Evolutionary conservation across 2,329 filamentous ascomycete genomes (phyloP).

Genomic region (Clonostachys byssicola): DNA sequence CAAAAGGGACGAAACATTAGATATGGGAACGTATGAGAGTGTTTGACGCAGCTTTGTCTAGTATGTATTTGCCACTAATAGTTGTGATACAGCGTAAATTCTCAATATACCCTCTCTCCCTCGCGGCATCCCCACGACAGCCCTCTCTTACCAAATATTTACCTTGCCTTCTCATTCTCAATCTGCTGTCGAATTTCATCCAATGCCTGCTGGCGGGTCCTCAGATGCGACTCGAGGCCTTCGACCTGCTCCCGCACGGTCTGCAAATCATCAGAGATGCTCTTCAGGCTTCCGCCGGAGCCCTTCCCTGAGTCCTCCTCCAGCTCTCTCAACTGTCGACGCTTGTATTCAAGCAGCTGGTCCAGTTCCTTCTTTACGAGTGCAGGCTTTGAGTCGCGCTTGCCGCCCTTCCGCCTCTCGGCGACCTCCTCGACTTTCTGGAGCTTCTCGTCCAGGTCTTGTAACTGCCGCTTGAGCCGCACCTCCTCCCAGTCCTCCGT

Average conservation of each 20-base stretch:
- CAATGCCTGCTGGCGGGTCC: slow-evolving; percentile 69
- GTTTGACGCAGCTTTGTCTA: no score
- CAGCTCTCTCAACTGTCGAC: slow-evolving; percentile 70
- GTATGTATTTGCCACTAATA: no score
- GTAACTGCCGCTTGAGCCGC: slow-evolving; percentile 84
- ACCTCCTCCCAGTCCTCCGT: slow-evolving; percentile 98
- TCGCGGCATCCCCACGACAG: no score
- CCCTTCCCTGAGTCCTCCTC: slow-evolving; percentile 67
- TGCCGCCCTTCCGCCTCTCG: slow-evolving; percentile 57
- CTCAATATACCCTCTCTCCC: no score
- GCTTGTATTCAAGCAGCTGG: slow-evolving; percentile 92
- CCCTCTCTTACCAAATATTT: no score
- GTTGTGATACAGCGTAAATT: no score
- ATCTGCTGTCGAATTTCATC: slow-evolving; percentile 77
- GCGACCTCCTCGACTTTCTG: slow-evolving; percentile 74
- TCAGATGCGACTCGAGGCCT: slow-evolving; percentile 78
- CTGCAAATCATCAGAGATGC: slow-evolving; percentile 78
- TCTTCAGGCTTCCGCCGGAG: slow-evolving; percentile 72
- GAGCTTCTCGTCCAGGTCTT: slow-evolving; percentile 85
- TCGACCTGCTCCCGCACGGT: slow-evolving; percentile 94
- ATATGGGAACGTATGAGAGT: no score
- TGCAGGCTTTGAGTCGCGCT: slow-evolving; percentile 77
- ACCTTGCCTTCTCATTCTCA: slow-evolving; percentile 70
- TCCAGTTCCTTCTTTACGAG: slow-evolving; percentile 93
- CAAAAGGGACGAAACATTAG: no score